Evolutionary conservation across 257 asterid species (phyloP), one percentile per base, ranked within the genome.

Genomic region (Solanum gandarillasii): DNA sequence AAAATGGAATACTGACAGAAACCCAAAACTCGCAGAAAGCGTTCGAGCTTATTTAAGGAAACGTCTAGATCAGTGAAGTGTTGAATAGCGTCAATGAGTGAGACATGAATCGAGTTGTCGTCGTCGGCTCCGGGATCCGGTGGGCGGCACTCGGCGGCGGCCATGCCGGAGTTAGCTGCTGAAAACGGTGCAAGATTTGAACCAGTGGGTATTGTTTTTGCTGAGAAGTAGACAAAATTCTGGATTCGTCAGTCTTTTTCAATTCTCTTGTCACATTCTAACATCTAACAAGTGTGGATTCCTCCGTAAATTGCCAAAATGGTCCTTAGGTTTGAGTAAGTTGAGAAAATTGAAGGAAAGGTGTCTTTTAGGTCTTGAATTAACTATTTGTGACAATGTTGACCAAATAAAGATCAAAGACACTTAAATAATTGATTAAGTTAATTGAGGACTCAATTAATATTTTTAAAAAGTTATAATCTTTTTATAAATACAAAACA

Each of bases 1-100:
- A 89, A 86, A 74, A 87, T 18, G 72, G 93, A 91, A 87, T 86
- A 73, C 82, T 95, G 98, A 83, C 92, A 88, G 91, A 94, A 96
- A 1, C 98, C 98, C 39, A 95, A 92, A 32, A 93, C 43, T 35
- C 90, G 88, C 84, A 96, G 94, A 87, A 96, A 91, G 23, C 14
- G 70, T 32, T 95, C 95, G 4, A 96, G 93, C 46, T 78, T 88
- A 21, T 74, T 58, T 36, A 96, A 43, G 88, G 92, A 89, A 35
- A 90, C 87, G 52, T 93, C 94, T 62, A 95, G 92, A 9, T 91
- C 92, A n/a, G 90, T 29, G 85, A 86, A 86, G 32, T 35, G 83
- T 21, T 67, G 73, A 20, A 58, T 87, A 35, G 85, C 31, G 86
- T 67, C 87, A 58, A 89, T 21, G 9, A 92, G 91, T 3, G 93